These are phyloP conservation scores for Calonectria montana DNA, from an alignment of 2,329 filamentous ascomycete species.

Conservation along the genomic window DNA sequence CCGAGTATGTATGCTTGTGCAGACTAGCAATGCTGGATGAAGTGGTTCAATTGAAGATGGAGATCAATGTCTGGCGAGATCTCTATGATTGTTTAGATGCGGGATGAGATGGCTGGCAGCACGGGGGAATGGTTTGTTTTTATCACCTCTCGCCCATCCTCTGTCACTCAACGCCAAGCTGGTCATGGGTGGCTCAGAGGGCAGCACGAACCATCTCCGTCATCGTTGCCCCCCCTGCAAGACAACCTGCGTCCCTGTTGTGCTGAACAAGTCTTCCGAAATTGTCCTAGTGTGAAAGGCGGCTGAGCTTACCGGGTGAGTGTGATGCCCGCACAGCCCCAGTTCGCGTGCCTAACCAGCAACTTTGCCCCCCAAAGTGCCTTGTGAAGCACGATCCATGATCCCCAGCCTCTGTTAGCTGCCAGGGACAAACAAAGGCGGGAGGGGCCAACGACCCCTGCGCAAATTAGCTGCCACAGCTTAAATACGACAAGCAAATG, in stretches of 20 bases:
- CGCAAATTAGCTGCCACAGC: neutral
- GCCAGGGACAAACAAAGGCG: neutral
- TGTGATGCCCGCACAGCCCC: neutral
- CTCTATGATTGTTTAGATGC: neutral
- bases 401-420: neutral
- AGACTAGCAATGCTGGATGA: neutral
- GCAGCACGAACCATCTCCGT: neutral
- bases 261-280: neutral
- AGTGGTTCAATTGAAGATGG: neutral
- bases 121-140: neutral
- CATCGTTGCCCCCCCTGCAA: neutral
- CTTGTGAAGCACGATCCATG: neutral
- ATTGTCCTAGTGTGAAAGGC: neutral
- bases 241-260: neutral
- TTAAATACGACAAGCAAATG: neutral
- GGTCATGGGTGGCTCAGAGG: neutral
- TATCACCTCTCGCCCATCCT: neutral
- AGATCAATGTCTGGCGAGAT: no score
- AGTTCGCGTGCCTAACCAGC: neutral
- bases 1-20: neutral
- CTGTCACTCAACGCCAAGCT: neutral
- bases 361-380: neutral
- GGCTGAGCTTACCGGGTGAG: neutral
- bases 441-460: neutral
- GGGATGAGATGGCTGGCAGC: neutral